Evolutionary conservation across 495 filamentous ascomycete species (phyloP).

Genomic region (Talaromyces trachyspermus): DNA sequence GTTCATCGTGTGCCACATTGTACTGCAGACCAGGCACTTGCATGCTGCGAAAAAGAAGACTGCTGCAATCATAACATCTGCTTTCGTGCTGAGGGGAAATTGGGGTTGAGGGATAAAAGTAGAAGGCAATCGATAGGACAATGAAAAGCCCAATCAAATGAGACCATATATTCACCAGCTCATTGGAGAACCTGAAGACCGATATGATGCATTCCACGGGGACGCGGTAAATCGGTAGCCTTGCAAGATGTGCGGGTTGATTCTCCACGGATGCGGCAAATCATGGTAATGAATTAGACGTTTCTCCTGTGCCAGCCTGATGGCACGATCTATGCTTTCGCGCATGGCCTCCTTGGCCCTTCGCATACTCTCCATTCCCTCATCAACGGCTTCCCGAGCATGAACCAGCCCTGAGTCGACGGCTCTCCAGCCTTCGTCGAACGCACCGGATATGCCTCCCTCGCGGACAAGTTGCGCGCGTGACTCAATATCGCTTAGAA

Average conservation of each 20-base stretch:
- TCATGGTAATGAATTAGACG: slow-evolving; percentile 85
- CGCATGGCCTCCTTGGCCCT: slow-evolving; percentile 68
- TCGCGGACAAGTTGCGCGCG: slow-evolving; percentile 69
- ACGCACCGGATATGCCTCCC: slow-evolving; percentile 45
- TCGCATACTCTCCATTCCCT: slow-evolving; percentile 71
- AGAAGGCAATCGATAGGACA: slow-evolving; percentile 85
- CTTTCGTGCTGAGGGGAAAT: slow-evolving; percentile 80
- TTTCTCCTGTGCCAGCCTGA: slow-evolving; percentile 68
- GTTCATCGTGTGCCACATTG: slow-evolving; percentile 98
- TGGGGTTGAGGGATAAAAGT: slow-evolving; percentile 83
- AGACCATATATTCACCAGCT: slow-evolving; percentile 97
- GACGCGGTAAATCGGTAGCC: slow-evolving; percentile 92
- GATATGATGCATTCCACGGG: slow-evolving; percentile 77
- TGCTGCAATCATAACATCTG: slow-evolving; percentile 82
- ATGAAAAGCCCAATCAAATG: slow-evolving; percentile 81
- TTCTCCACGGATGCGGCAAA: slow-evolving; percentile 83
- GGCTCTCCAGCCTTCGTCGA: slow-evolving; percentile 64
- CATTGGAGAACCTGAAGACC: slow-evolving; percentile 78
- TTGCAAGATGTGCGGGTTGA: slow-evolving; percentile 85
- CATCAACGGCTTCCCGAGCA: slow-evolving; percentile 60
- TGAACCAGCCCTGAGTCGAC: slow-evolving; percentile 72
- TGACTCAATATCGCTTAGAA: slow-evolving; percentile 75
- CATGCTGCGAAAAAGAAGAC: slow-evolving; percentile 96
- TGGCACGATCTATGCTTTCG: slow-evolving; percentile 73
- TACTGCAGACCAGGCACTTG: slow-evolving; percentile 92